Evolutionary conservation across 2,329 filamentous ascomycete species (phyloP).

Genomic region (Colletotrichum melonis): DNA sequence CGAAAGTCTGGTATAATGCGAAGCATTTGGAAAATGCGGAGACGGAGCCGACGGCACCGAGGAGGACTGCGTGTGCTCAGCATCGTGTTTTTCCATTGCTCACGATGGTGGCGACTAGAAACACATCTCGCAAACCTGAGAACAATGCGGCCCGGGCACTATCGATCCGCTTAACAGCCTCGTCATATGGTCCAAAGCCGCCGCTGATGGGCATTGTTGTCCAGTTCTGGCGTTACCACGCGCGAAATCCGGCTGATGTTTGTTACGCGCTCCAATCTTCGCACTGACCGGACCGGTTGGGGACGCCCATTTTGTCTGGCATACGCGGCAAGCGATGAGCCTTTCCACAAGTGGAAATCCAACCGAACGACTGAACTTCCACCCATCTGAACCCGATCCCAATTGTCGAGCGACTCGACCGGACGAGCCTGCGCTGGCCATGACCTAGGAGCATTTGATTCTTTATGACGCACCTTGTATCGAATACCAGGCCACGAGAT

Average conservation of each 20-base stretch:
- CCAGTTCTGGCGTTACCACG: background rate
- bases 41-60: conserved; percentile 9
- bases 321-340: background rate
- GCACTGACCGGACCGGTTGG: conserved; percentile 6
- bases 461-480: background rate
- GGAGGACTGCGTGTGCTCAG: background rate
- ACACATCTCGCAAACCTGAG: background rate
- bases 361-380: conserved; percentile 17
- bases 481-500: background rate
- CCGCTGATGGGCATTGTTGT: background rate
- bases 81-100: background rate
- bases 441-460: background rate
- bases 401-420: conserved; percentile 1
- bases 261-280: background rate
- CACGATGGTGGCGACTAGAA: background rate
- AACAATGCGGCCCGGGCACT: background rate
- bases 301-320: background rate
- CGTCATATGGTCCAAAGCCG: background rate
- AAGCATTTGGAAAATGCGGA: background rate
- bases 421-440: conserved; percentile 8
- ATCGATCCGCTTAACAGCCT: background rate
- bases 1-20: conserved; percentile 5
- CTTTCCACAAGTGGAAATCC: conserved; percentile 13
- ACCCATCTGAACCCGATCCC: conserved; percentile 27
- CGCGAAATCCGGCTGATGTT: conserved; percentile 8